A percentile compares a stretch with the other conserved stretches of the same genome.
Conservation (phyloP, 768 basidiomycete genomes). For the Russula vinacea region DNA sequence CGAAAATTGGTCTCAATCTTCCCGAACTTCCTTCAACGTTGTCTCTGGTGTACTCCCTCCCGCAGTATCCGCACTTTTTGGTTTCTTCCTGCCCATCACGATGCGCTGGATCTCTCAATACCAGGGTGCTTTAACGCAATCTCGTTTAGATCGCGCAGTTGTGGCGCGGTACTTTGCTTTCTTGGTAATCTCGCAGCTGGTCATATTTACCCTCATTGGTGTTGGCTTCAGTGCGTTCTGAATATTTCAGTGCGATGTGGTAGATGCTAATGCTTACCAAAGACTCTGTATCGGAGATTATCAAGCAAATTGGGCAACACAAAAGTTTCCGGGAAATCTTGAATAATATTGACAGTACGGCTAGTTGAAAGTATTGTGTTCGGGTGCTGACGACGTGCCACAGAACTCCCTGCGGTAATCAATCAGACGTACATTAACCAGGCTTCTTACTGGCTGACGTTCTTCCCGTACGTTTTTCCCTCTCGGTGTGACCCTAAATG, state of each 20-base stretch:
- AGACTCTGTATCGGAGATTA: slow-evolving; percentile 43
- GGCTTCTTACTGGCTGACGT: slow-evolving; percentile 88
- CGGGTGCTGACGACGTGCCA: neutral
- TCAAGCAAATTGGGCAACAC: slow-evolving; percentile 49
- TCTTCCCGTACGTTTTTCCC: slow-evolving; percentile 71
- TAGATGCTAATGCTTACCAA: slow-evolving; percentile 15
- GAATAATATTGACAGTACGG: slow-evolving; percentile 43
- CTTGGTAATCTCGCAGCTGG: slow-evolving; percentile 87
- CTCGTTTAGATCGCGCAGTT: slow-evolving; percentile 84
- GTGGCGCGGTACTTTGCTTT: slow-evolving; percentile 92
- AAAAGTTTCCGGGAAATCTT: slow-evolving; percentile 47
- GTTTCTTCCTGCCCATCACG: slow-evolving; percentile 85
- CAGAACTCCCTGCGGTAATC: slow-evolving; percentile 68
- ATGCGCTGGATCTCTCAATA: slow-evolving; percentile 81
- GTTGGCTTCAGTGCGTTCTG: slow-evolving; percentile 72
- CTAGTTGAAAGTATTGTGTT: slow-evolving; percentile 8
- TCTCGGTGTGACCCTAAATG: neutral
- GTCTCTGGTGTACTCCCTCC: slow-evolving; percentile 93
- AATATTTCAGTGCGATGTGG: neutral
- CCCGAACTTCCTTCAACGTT: slow-evolving; percentile 68
- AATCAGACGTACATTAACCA: slow-evolving; percentile 90
- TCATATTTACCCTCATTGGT: slow-evolving; percentile 92
- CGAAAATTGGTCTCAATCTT: slow-evolving; percentile 60
- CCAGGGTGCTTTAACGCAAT: slow-evolving; percentile 67
- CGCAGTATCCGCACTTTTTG: slow-evolving; percentile 80